These are phyloP conservation scores for Mycogone perniciosa DNA, from an alignment of 2,329 filamentous ascomycete genomes.

Conservation along the genomic window DNA sequence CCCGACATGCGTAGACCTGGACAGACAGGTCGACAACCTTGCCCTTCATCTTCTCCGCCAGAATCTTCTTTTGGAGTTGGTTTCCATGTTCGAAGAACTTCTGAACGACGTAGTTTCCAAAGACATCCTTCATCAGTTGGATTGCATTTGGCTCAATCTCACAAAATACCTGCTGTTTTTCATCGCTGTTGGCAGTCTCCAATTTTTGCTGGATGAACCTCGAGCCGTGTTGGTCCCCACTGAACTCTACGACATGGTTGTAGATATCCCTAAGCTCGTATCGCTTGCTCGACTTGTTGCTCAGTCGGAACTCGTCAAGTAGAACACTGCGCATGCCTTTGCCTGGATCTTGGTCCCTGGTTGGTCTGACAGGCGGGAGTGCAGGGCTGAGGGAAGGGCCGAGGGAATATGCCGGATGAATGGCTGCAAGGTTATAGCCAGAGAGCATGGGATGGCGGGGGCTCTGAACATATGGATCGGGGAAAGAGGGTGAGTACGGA, in stretches of 20 bases:
- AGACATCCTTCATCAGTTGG: constrained; percentile 91
- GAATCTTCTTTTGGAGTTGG: constrained; percentile 81
- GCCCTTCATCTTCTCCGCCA: constrained; percentile 82
- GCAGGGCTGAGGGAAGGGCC: constrained; percentile 8
- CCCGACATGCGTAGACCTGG: constrained; percentile 90
- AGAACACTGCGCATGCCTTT: constrained; percentile 62
- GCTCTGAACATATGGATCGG: constrained; percentile 31
- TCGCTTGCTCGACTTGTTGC: constrained; percentile 62
- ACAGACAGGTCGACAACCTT: constrained; percentile 73
- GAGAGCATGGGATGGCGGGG: constrained; percentile 30
- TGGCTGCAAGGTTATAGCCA: constrained; percentile 28
- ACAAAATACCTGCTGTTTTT: constrained; percentile 83
- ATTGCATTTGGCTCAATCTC: constrained; percentile 81
- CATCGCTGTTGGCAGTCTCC: constrained; percentile 87
- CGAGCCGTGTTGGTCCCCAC: constrained; percentile 91
- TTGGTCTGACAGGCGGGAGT: constrained; percentile 28
- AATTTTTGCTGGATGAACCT: constrained; percentile 93
- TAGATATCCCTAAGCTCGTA: constrained; percentile 89
- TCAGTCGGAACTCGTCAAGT: constrained; percentile 73
- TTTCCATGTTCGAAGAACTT: constrained; percentile 97
- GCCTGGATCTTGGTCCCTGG: constrained; percentile 51
- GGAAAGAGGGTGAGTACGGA: constrained; percentile 31
- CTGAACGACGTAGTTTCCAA: constrained; percentile 97
- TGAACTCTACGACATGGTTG: constrained; percentile 84
- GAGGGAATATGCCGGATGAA: constrained; percentile 26